Evolutionary conservation across 2,329 filamentous ascomycete genomes (phyloP).

Genomic region (Drechslerella stenobrocha): DNA sequence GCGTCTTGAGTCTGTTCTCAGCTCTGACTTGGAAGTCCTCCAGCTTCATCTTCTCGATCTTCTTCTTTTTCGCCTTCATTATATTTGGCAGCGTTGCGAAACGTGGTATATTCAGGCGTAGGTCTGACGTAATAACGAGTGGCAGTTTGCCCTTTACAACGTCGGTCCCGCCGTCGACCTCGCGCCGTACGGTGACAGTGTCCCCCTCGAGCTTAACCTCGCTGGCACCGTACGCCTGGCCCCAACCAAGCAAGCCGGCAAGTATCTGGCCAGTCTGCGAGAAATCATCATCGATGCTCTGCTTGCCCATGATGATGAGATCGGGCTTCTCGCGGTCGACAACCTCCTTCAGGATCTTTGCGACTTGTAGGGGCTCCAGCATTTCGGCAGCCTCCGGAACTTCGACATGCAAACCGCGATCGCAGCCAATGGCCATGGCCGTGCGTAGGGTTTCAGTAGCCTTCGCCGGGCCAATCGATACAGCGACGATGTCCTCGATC

Average conservation of each 20-base stretch:
- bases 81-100: constrained; percentile 97
- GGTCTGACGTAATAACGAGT: constrained; percentile 90
- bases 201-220: constrained; percentile 75
- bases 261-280: constrained; percentile 98
- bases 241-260: constrained; percentile 85
- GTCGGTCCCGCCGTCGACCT: constrained; percentile 95
- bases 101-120: constrained; percentile 89
- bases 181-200: constrained; percentile 74
- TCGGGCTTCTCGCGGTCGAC: constrained; percentile 85
- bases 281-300: constrained; percentile 96
- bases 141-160: constrained; percentile 83
- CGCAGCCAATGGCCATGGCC: constrained; percentile 98
- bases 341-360: constrained; percentile 80
- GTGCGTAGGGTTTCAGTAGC: constrained; percentile 85
- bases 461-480: constrained; percentile 86
- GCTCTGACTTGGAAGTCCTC: constrained; percentile 78
- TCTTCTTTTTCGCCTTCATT: constrained; percentile 99
- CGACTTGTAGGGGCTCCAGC: constrained; percentile 86
- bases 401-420: constrained; percentile 87
- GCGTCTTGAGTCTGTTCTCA: constrained; percentile 76
- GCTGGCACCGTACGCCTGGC: constrained; percentile 90
- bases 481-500: constrained; percentile 88
- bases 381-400: constrained; percentile 66
- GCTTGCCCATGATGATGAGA: constrained; percentile 91
- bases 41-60: constrained; percentile 85